Base-by-base conservation (phyloP, 768 basidiomycete species). In the Astraeus odoratus region DNA sequence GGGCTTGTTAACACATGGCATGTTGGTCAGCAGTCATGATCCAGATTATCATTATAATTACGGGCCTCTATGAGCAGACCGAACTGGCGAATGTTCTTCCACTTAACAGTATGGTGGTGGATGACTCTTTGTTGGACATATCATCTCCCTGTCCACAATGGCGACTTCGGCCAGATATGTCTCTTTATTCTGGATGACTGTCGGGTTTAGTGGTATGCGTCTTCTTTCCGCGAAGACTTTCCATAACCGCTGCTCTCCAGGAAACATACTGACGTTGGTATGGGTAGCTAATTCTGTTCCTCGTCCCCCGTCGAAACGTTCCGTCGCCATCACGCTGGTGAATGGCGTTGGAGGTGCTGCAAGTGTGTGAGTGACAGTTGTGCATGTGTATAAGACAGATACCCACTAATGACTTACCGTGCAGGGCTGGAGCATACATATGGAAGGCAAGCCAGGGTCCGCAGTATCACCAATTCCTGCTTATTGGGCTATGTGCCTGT, bases 81-180 rank as follows among this genome's bases (percentile, higher is more conserved):
- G 65, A 47, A 76, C 77, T 9, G 81, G 81, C 5, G 82, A 83
- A 55, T 73, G 81, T n/a, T 83, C 64, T 80, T 80, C 67, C 82
- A 83, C 52, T 67, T 80, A 24, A 57, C 69, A 1, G 63, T 53
- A 2, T 74, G 70, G 64, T 79, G 75, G 76, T 81, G 79, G 80
- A 72, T 63, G n/a, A 15, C 72, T 74, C 29, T 75, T 81, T 9
- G 26, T 80, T 8, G 82, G 77, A 0, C 82, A 75, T 54, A 75
- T 82, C 46, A 77, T 84, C 49, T 71, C 71, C 5, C 57, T 81
- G 10, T 68, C 68, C 3, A 83, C 80, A 1, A 69, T 70, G 62
- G 65, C 64, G 3, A 68, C 69, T 16, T 70, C 64, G 0, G 79
- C 67, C 2, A 73, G 80, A 42, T 83, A 83, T 49, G 65, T 82